Evolutionary conservation across 805 yeast species (phyloP).

Genomic region (Ogataea trehalophila): DNA sequence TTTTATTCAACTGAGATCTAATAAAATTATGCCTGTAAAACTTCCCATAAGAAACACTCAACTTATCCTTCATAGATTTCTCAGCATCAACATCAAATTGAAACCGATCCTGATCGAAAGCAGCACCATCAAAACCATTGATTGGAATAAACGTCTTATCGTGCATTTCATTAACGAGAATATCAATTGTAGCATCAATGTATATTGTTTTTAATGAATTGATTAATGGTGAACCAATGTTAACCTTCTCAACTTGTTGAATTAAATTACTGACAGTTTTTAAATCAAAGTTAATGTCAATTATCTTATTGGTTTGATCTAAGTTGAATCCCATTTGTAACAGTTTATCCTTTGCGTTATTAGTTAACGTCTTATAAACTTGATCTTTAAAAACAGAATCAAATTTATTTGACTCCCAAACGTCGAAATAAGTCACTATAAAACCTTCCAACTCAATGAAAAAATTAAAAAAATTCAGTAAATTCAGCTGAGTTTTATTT

Average conservation of each 20-base stretch:
- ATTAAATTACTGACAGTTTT: slow-evolving; percentile 13
- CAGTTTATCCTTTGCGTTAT: slow-evolving; percentile 6
- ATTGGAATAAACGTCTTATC: slow-evolving; percentile 2
- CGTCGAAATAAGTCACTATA: slow-evolving; percentile 9
- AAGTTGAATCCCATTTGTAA: neutral
- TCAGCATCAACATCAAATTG: neutral
- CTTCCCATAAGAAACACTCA: too few species aligned
- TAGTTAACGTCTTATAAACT: slow-evolving; percentile 10
- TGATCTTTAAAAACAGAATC: slow-evolving; percentile 13
- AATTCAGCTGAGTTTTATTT: slow-evolving; percentile 5
- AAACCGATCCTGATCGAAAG: neutral
- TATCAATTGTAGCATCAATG: slow-evolving; percentile 9
- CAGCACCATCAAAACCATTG: neutral
- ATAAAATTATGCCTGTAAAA: too few species aligned
- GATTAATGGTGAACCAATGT: slow-evolving; percentile 12
- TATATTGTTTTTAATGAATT: slow-evolving; percentile 16
- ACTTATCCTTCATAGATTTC: too few species aligned
- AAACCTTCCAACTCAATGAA: slow-evolving; percentile 10
- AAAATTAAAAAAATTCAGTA: slow-evolving; percentile 9
- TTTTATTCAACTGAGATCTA: too few species aligned
- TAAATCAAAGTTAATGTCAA: slow-evolving; percentile 14
- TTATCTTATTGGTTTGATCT: slow-evolving; percentile 3
- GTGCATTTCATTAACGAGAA: slow-evolving; percentile 7
- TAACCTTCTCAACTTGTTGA: slow-evolving; percentile 16
- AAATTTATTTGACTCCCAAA: slow-evolving; percentile 10